A percentile compares a stretch with the other conserved stretches of the same genome.
phyloP scores from a whole-genome alignment of 2,329 filamentous ascomycete species.

The Aspergillus awamori region DNA sequence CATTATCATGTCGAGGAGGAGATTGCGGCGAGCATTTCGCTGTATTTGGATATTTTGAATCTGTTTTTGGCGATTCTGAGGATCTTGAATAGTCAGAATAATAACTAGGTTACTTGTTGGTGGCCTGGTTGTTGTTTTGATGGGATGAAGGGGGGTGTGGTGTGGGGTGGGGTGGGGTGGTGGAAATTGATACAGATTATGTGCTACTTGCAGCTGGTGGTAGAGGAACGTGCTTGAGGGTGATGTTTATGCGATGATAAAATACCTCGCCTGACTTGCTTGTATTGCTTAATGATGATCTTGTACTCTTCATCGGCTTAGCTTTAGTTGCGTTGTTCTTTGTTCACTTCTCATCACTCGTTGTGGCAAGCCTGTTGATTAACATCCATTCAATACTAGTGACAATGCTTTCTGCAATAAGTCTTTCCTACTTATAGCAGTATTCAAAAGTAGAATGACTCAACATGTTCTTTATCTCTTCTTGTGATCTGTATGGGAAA shows the following conservation, averaged over 20 bases:
- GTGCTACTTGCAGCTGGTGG: neutral
- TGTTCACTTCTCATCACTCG: neutral
- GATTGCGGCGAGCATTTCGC: constrained; percentile 89
- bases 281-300: neutral
- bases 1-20: constrained; percentile 98
- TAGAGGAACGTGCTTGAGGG: neutral
- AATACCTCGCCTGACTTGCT: neutral
- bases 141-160: neutral
- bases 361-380: too few species aligned
- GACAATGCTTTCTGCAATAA: neutral
- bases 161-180: neutral
- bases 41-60: constrained; percentile 97
- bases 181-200: too few species aligned
- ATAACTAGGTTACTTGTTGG: constrained; percentile 65
- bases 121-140: neutral
- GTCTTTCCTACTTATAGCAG: too few species aligned
- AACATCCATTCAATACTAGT: too few species aligned
- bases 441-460: too few species aligned
- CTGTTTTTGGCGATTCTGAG: constrained; percentile 92
- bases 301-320: neutral
- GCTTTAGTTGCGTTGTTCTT: neutral
- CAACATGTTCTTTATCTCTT: too few species aligned
- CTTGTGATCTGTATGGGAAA: too few species aligned
- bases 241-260: neutral
- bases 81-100: constrained; percentile 93